These are phyloP conservation scores for Ophiocordyceps robertsii DNA, from an alignment of 2,329 filamentous ascomycete genomes.

Conservation along the genomic window DNA sequence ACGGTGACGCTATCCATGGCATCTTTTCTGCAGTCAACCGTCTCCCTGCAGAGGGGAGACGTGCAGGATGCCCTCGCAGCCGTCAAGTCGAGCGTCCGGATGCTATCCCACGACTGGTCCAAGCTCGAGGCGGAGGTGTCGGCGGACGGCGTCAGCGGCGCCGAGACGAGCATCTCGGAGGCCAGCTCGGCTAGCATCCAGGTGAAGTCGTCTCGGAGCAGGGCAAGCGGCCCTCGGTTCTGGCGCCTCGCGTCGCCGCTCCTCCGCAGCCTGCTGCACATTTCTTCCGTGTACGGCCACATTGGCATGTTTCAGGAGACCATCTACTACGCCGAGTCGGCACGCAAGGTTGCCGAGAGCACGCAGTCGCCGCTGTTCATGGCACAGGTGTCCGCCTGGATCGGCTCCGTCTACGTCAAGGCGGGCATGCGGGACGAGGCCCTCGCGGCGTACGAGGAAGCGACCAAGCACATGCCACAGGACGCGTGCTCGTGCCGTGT, in stretches of 20 bases:
- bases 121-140: slow-evolving; percentile 26
- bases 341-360: slow-evolving; percentile 60
- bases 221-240: slow-evolving; percentile 43
- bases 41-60: slow-evolving; percentile 50
- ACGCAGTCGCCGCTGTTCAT: slow-evolving; percentile 47
- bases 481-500: slow-evolving; percentile 22
- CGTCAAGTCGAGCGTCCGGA: slow-evolving; percentile 43
- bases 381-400: slow-evolving; percentile 40
- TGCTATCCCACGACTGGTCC: slow-evolving; percentile 41
- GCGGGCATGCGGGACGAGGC: slow-evolving; percentile 48
- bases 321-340: slow-evolving; percentile 75
- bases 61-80: slow-evolving; percentile 42
- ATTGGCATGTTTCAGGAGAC: slow-evolving; percentile 83
- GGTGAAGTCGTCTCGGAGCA: slow-evolving; percentile 7
- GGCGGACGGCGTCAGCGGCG: slow-evolving; percentile 7
- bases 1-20: slow-evolving; percentile 16
- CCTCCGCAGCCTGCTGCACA: slow-evolving; percentile 55
- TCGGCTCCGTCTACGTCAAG: slow-evolving; percentile 39
- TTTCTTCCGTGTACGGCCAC: slow-evolving; percentile 68
- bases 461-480: slow-evolving; percentile 34
- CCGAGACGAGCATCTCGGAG: slow-evolving; percentile 15
- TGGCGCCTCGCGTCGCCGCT: slow-evolving; percentile 70
- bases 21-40: slow-evolving; percentile 46
- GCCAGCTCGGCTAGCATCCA: slow-evolving; percentile 14
- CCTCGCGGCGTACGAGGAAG: slow-evolving; percentile 37